Evolutionary conservation across 2,329 filamentous ascomycete species (phyloP).

Genomic region (Pseudogymnoascus sp.): DNA sequence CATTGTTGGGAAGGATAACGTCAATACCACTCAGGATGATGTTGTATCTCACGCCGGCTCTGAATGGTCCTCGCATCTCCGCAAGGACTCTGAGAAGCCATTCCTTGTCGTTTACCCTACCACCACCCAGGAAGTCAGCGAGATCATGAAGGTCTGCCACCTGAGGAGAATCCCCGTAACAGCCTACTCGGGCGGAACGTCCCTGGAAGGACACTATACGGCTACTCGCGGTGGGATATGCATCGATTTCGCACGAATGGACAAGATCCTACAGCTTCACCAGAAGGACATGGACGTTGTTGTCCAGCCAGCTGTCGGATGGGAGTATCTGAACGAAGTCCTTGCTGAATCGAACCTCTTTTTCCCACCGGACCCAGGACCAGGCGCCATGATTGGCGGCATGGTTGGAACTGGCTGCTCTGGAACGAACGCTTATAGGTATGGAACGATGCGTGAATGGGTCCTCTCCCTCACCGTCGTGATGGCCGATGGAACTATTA

Average conservation of each 20-base stretch:
- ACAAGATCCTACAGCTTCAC: slow-evolving; percentile 69
- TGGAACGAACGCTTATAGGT: slow-evolving; percentile 85
- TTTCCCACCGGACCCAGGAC: slow-evolving; percentile 86
- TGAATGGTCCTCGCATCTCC: slow-evolving; percentile 54
- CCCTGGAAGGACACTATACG: slow-evolving; percentile 81
- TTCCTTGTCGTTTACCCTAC: slow-evolving; percentile 70
- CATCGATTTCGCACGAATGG: slow-evolving; percentile 80
- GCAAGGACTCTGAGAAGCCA: slow-evolving; percentile 40
- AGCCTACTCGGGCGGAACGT: slow-evolving; percentile 80
- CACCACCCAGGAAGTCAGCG: slow-evolving; percentile 74
- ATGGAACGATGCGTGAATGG: slow-evolving; percentile 94
- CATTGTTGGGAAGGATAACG: slow-evolving; percentile 56
- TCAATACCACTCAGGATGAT: slow-evolving; percentile 51
- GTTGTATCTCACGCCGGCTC: slow-evolving; percentile 50
- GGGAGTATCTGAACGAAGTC: slow-evolving; percentile 77
- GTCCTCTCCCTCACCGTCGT: slow-evolving; percentile 81
- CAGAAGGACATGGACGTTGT: slow-evolving; percentile 69
- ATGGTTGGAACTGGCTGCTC: slow-evolving; percentile 69
- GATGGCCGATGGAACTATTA: slow-evolving; percentile 78
- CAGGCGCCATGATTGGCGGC: slow-evolving; percentile 85
- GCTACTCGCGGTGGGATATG: slow-evolving; percentile 76
- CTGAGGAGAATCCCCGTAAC: slow-evolving; percentile 73
- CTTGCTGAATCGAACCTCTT: slow-evolving; percentile 68
- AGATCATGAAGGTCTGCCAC: slow-evolving; percentile 84
- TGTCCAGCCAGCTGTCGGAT: slow-evolving; percentile 75